Evolutionary conservation across 2,329 filamentous ascomycete species (phyloP).

Genomic region (Bipolaris bicolor): DNA sequence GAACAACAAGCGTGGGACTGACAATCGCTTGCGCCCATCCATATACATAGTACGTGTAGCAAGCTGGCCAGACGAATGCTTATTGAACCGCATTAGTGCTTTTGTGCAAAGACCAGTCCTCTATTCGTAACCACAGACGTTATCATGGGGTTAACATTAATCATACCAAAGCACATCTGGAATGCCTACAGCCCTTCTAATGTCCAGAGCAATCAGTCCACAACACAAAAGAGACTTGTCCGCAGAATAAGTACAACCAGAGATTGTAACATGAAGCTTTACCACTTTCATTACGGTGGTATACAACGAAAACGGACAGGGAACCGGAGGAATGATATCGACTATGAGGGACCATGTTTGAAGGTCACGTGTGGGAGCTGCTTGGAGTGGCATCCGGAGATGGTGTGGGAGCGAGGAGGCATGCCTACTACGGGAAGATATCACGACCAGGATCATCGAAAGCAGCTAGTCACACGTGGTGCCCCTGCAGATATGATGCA

Average conservation of each 20-base stretch:
- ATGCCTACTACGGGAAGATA: neutral
- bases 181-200: conserved; percentile 6
- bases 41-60: neutral
- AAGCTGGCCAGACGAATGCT: neutral
- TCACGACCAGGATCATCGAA: neutral
- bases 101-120: too few relatives aligned
- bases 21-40: neutral
- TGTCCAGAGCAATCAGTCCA: neutral
- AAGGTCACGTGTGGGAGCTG: conserved; percentile 23
- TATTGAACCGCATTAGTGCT: neutral
- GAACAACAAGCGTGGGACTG: neutral
- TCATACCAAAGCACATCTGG: conserved; percentile 20
- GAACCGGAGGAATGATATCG: conserved; percentile 10
- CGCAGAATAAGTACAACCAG: neutral
- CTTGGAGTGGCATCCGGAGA: conserved; percentile 17
- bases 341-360: conserved; percentile 22
- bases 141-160: conserved; percentile 12
- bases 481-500: neutral
- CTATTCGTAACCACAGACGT: neutral
- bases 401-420: conserved; percentile 1
- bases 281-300: conserved; percentile 28
- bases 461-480: neutral
- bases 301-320: conserved; percentile 10
- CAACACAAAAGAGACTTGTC: neutral
- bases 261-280: conserved; percentile 24